Percentiles rank a stretch among this genome's conserved stretches.
phyloP scores from a whole-genome alignment of 345 rosid genomes.

The Sonneratia alba region DNA sequence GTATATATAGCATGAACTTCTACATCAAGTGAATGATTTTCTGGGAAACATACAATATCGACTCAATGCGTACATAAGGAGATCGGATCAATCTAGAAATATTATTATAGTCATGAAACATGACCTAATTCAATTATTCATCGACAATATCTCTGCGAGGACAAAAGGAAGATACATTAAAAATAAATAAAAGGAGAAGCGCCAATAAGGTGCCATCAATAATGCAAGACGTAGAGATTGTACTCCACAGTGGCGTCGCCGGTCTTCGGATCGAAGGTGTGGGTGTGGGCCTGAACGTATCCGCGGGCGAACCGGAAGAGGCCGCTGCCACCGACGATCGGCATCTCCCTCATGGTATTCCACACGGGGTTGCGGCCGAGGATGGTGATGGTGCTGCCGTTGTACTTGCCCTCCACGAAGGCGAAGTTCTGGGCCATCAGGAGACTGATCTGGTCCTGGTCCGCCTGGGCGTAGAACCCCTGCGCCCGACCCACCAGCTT shows the following conservation, averaged over 20 bases:
- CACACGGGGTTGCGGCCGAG: conserved; percentile 13
- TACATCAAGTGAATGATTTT: no score
- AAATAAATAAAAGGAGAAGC: no score
- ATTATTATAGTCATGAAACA: no score
- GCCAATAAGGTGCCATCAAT: no score
- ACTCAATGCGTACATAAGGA: no score
- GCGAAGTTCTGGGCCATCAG: conserved; percentile 22
- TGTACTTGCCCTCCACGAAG: conserved; percentile 7
- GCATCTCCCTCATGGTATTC: conserved; percentile 11
- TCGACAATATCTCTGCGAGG: no score
- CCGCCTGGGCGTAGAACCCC: conserved; percentile 53
- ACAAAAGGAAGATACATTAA: no score
- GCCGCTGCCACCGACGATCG: conserved; percentile 9
- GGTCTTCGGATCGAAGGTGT: conserved; percentile 17
- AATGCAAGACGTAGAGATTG: conserved; percentile 31
- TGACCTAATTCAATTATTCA: no score
- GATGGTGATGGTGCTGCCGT: conserved; percentile 1
- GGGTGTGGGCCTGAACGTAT: conserved; percentile 1
- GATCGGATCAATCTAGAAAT: no score
- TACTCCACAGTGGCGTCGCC: conserved; percentile 46
- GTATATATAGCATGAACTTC: no score
- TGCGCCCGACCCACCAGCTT: conserved; percentile 64
- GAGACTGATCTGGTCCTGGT: conserved; percentile 34
- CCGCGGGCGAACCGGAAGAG: conserved; percentile 9
- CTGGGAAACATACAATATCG: no score